Percentiles rank a stretch among this genome's conserved stretches.
Evolutionary conservation across 805 yeast species (phyloP).

Genomic region (Pichia sporocuriosa): DNA sequence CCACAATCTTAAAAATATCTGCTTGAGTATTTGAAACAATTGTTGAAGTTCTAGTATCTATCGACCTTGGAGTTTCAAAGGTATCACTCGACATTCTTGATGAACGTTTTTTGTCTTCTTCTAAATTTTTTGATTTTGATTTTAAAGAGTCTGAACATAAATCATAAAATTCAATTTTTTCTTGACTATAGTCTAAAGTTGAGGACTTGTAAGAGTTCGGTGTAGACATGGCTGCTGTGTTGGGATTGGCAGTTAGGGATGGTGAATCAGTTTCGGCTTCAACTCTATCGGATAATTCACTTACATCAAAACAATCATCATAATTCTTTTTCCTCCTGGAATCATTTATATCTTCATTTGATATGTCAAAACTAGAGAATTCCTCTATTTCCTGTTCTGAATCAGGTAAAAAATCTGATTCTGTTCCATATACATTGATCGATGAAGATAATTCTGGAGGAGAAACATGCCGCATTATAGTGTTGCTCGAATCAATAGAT

Average conservation of each 20-base stretch:
- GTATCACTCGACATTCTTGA: conserved; percentile 12
- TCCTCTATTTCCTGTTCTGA: conserved; percentile 9
- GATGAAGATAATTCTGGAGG: too few species aligned
- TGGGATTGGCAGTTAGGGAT: not conserved
- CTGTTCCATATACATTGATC: too few species aligned
- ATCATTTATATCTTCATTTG: conserved; percentile 6
- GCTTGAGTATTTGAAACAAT: conserved; percentile 5
- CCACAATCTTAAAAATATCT: not conserved
- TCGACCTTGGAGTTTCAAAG: conserved; percentile 9
- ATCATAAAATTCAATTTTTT: too few species aligned
- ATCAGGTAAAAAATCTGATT: not conserved
- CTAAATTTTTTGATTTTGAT: too few species aligned
- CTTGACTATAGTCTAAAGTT: not conserved
- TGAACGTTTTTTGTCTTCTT: conserved; percentile 6
- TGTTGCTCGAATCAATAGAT: too few species aligned
- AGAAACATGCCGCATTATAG: too few species aligned
- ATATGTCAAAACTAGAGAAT: conserved; percentile 15
- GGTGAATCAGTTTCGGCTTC: too few species aligned
- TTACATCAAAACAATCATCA: too few species aligned
- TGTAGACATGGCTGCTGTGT: conserved; percentile 2
- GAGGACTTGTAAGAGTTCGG: conserved; percentile 2
- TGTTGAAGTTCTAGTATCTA: conserved; percentile 11
- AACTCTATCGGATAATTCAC: too few species aligned
- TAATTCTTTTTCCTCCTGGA: too few species aligned
- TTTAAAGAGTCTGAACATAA: too few species aligned